phyloP scores from a whole-genome alignment of 305 asterid genomes.

The Fraxinus greggii region DNA sequence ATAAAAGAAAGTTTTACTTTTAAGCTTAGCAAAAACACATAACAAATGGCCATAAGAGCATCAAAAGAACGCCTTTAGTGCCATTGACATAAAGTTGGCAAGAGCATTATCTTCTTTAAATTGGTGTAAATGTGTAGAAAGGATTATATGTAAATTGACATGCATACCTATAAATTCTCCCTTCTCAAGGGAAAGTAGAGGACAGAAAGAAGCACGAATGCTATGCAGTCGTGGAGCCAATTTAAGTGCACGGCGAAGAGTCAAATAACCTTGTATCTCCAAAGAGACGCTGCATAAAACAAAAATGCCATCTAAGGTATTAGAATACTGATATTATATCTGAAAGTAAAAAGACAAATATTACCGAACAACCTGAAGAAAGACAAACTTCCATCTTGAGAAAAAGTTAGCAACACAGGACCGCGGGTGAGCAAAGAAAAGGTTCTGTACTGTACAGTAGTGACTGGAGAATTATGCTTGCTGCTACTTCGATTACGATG shows the following conservation, averaged over 20 bases:
- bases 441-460: slow-evolving; percentile 86
- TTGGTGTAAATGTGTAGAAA: background rate
- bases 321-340: slow-evolving; percentile 17
- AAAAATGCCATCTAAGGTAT: slow-evolving; percentile 20
- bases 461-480: slow-evolving; percentile 69
- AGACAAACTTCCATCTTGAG: slow-evolving; percentile 82
- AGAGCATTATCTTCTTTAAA: background rate
- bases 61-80: background rate
- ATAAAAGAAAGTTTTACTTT: background rate
- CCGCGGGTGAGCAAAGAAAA: slow-evolving; percentile 87
- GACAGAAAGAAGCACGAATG: slow-evolving; percentile 94
- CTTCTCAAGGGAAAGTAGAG: slow-evolving; percentile 95
- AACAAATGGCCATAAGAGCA: background rate
- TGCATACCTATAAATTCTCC: slow-evolving; percentile 85
- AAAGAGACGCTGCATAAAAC: slow-evolving; percentile 54
- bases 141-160: background rate
- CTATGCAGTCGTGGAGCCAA: slow-evolving; percentile 76
- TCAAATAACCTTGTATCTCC: slow-evolving; percentile 86
- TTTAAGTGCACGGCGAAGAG: slow-evolving; percentile 82
- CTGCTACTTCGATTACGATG: slow-evolving; percentile 72
- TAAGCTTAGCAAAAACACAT: background rate
- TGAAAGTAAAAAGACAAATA: slow-evolving; percentile 1
- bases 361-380: slow-evolving; percentile 72
- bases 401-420: slow-evolving; percentile 76
- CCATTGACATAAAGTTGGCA: background rate